Evolutionary conservation across 2,329 filamentous ascomycete genomes (phyloP), one percentile per base, ranked within the genome.

Genomic region (Knoxdaviesia capensis): DNA sequence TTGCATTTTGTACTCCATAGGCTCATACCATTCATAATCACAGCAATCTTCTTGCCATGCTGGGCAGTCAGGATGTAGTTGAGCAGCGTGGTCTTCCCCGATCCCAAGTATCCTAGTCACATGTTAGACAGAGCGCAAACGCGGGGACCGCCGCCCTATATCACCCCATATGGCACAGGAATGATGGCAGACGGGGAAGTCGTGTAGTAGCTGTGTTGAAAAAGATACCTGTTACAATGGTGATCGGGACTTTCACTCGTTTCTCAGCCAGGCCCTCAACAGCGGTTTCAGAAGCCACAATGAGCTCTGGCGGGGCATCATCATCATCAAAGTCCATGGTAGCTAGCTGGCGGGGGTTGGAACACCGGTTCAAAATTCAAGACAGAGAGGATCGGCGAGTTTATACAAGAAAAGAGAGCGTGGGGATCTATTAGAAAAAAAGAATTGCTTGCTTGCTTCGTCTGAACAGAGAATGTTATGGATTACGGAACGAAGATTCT

Each of bases 21-120:
- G 30, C 10, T 10, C 52, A 38, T 47, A 64, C 84, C 86, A 59
- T 98, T 98, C 64, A 98, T 74, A 44, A 98, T 96, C 9, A 98
- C 90, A 7, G 90, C 90, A 57, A 98, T 90, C 54, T 86, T 94
- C 68, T 96, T 96, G 57, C 88, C 88, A 68, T 98, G 90, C 46
- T 88, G 79, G 44, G 87, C 86, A 31, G 81, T 93, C 41, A 98
- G 66, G 47, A 98, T 96, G 57, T 96, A 94, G 58, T 98, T 96
- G 45, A 98, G 66, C 31, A 96, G 61, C 0, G 88, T 96, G 0
- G 88, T 96, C 60, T 98, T 98, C 11, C 90, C 90, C 6, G 90
- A 85, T 11, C 90, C 90, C 4, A 98, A 71, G 54, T 98, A 98
- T 4, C 90, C 85, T 90, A 47, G 20, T 20, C 20, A 20, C 20